Base-by-base conservation (phyloP, 2,329 filamentous ascomycete species). In the Cladorrhinum sp. region DNA sequence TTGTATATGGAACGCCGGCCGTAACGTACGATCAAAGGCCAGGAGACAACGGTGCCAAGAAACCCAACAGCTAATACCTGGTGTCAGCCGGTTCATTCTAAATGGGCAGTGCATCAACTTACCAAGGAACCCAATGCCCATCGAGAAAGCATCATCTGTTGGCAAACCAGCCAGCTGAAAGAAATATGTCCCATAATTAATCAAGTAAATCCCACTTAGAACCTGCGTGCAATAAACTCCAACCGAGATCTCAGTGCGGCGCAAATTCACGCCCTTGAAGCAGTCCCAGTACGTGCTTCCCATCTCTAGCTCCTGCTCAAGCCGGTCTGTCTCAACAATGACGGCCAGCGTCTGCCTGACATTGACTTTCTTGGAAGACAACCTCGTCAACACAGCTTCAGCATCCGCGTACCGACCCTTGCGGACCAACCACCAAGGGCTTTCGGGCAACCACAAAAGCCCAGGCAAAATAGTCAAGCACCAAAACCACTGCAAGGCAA, bases 151-250 rank as follows among this genome's bases (percentile, higher is more conserved):
- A 23, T 79, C 75, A 13, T 74, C 72, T 1, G 78, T 74, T 0
- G 72, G 66, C 25, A 87, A 70, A 1, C 84, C 84, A 2, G 83
- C 84, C 67, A 84, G 80, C 63, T 82, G 74, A 66, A 86, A 85
- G 68, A 81, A 82, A 67, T 85, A 86, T 1, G 83, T 87, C 0
- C 83, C 85, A 64, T 87, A 89, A 59, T 83, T 83, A 52, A 86
- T 84, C 64, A 89, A 81, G 13, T 85, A 84, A 63, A 85, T 85
- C 23, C 86, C 85, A 55, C 81, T 84, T 1, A 88, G 74, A 20
- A 87, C 86, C 67, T 89, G 86, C 2, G 85, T 85, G 2, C 83
- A 80, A 76, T 86, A 89, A 6, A 86, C 84, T 13, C 41, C 41
- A 18, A 45, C 41, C 41, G 41, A 45, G 32, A 85, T 83, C 67